These are phyloP conservation scores for Cystobasidium pallidum DNA, from an alignment of 1,284 basidiomycete species.

Conservation along the genomic window DNA sequence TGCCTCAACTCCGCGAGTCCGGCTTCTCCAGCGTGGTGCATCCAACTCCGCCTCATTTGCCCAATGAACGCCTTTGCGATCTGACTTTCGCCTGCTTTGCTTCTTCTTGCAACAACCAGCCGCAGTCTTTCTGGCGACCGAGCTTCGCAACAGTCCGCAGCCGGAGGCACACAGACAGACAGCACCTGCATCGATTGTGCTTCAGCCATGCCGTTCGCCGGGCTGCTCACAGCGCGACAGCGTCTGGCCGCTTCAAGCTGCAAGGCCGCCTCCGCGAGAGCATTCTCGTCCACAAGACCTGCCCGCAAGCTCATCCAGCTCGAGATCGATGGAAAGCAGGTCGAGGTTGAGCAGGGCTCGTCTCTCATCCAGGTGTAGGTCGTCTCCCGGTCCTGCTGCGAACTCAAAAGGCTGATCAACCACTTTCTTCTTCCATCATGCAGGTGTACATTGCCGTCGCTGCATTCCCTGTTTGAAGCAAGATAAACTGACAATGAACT, in stretches of 20 bases:
- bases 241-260: not conserved
- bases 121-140: too few relatives aligned
- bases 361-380: constrained; percentile 73
- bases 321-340: constrained; percentile 53
- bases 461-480: too few relatives aligned
- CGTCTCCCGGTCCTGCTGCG: not conserved
- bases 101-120: too few relatives aligned
- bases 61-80: constrained; percentile 13
- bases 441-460: too few relatives aligned
- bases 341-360: constrained; percentile 65
- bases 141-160: too few relatives aligned
- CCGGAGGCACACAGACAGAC: not conserved
- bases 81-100: not conserved
- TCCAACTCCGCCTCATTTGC: not conserved
- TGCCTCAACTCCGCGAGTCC: too few relatives aligned
- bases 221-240: constrained; percentile 1
- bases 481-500: too few relatives aligned
- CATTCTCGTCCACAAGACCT: constrained; percentile 13
- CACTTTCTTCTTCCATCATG: constrained; percentile 55
- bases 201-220: constrained; percentile 3
- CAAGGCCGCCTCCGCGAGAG: not conserved
- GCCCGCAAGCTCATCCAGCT: constrained; percentile 43
- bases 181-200: not conserved
- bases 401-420: constrained; percentile 56
- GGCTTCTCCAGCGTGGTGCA: too few relatives aligned